These are phyloP conservation scores for Jackrogersella multiformis DNA, from an alignment of 495 filamentous ascomycete species.

Conservation along the genomic window DNA sequence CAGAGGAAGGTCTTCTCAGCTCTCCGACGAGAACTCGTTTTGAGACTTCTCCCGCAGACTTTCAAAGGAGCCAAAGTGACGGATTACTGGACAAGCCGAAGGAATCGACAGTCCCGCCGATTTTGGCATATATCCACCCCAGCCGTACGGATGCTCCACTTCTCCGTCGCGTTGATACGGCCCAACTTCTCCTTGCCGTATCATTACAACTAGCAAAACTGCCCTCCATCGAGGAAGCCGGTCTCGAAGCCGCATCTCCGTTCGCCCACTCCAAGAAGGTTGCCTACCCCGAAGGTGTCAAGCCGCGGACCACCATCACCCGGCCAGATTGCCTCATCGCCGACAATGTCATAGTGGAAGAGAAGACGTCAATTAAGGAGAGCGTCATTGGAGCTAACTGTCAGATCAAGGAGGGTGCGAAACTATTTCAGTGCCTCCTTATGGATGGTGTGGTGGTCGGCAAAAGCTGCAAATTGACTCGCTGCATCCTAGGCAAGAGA, in stretches of 20 bases:
- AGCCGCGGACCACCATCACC: slow-evolving; percentile 78
- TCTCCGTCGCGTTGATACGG: slow-evolving; percentile 87
- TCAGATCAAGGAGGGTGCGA: slow-evolving; percentile 81
- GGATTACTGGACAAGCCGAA: slow-evolving; percentile 29
- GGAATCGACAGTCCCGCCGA: slow-evolving; percentile 65
- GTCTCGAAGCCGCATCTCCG: slow-evolving; percentile 66
- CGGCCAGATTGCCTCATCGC: slow-evolving; percentile 79
- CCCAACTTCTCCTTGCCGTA: slow-evolving; percentile 77
- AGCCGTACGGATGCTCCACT: slow-evolving; percentile 58
- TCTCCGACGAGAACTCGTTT: slow-evolving; percentile 33
- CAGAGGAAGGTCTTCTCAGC: slow-evolving; percentile 24
- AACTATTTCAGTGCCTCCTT: slow-evolving; percentile 80
- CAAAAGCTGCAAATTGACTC: slow-evolving; percentile 77
- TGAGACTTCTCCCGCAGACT: slow-evolving; percentile 42
- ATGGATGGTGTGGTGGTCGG: slow-evolving; percentile 91
- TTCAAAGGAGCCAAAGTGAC: slow-evolving; percentile 24
- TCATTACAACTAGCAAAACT: slow-evolving; percentile 87
- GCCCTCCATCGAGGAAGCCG: slow-evolving; percentile 71
- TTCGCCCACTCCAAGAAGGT: slow-evolving; percentile 81
- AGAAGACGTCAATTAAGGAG: slow-evolving; percentile 87
- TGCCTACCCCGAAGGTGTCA: slow-evolving; percentile 78
- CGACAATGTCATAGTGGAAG: slow-evolving; percentile 84
- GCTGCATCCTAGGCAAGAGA: slow-evolving; percentile 81
- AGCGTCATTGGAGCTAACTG: slow-evolving; percentile 86
- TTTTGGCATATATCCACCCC: slow-evolving; percentile 81